Percentiles rank a stretch among this genome's conserved stretches.
These are phyloP conservation scores for Cryptococcus hybrid DNA, from an alignment of 1,284 basidiomycete genomes.

Conservation along the genomic window DNA sequence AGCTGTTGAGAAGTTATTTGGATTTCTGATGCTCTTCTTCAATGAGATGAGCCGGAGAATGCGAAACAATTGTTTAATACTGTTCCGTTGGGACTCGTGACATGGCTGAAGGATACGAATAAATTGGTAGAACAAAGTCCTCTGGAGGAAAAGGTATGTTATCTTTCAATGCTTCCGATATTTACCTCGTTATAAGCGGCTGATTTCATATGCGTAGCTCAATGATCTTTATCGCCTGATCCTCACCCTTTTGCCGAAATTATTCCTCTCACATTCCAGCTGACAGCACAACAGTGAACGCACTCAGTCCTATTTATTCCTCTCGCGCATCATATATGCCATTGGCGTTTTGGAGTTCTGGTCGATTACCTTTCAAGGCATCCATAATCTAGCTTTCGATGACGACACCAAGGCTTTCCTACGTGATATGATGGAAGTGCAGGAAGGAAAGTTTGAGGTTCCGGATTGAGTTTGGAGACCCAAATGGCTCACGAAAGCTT, in stretches of 20 bases:
- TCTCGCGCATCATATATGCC: slow-evolving; percentile 26
- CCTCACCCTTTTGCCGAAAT: slow-evolving; percentile 22
- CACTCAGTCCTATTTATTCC: slow-evolving; percentile 32
- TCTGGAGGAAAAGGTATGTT: not conserved
- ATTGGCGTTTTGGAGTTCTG: slow-evolving; percentile 39
- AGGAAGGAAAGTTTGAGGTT: slow-evolving; percentile 36
- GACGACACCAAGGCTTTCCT: slow-evolving; percentile 37
- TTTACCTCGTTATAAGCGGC: not conserved
- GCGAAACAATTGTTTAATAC: not conserved
- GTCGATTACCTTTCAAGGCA: slow-evolving; percentile 25
- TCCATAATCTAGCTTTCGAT: slow-evolving; percentile 23
- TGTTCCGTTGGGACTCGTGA: not conserved
- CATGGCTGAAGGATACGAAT: not conserved
- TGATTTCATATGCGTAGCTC: not conserved
- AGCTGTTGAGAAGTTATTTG: not conserved
- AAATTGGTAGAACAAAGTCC: not conserved
- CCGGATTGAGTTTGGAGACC: slow-evolving; percentile 12
- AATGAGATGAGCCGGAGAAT: not conserved
- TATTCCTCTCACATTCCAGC: slow-evolving; percentile 22
- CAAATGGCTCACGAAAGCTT: slow-evolving; percentile 18
- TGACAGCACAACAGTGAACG: slow-evolving; percentile 24
- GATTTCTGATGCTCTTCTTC: not conserved
- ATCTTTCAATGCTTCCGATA: not conserved
- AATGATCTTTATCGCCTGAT: slow-evolving; percentile 29
- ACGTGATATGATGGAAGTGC: slow-evolving; percentile 26